Base-by-base conservation (phyloP, 2,329 filamentous ascomycete genomes). In the Dendryphion nanum region DNA sequence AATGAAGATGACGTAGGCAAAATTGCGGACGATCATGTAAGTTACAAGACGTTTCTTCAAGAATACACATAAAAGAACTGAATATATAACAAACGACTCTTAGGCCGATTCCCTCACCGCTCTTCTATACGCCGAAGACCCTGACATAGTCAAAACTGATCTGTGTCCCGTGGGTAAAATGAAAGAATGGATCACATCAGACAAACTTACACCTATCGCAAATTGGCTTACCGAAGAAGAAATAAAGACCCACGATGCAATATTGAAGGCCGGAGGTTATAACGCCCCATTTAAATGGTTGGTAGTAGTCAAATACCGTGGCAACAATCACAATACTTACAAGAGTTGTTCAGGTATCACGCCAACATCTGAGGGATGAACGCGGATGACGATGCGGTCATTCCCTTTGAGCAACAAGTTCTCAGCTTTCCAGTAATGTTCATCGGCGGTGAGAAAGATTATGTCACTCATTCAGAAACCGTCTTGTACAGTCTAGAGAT, bases 241-340 rank as follows among this genome's bases (percentile, higher is more conserved):
- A 14, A 15, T 14, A 10, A 17, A 19, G 15, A 29, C 16, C 10
- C 39, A 31, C 13, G 17, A 23, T 18, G 14, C 21, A n/a, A 31
- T 41, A 10, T 18, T 41, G 13, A 6, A 17, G 14, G 8, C 19
- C 4, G 39, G 39, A 34, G 31, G 37, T 3, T 40, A 35, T 17
- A 33, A 16, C 4, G 37, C 20, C 13, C 37, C 37, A 4, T 17
- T 35, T 7, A 40, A 40, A 16, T 40, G 37, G 37, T 38, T n/a
- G 6, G 35, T 21, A 6, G 16, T 13, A n/a, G n/a, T n/a, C n/a
- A n/a, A n/a, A n/a, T n/a, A n/a, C n/a, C n/a, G n/a, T n/a, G n/a
- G n/a, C n/a, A n/a, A n/a, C n/a, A n/a, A n/a, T n/a, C n/a, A n/a
- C n/a, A n/a, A n/a, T n/a, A n/a, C n/a, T n/a, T n/a, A n/a, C n/a